Evolutionary conservation across 176 grass and related monocot species (phyloP), one percentile per base, ranked within the genome.

Genomic region (Hordeum vulgare): DNA sequence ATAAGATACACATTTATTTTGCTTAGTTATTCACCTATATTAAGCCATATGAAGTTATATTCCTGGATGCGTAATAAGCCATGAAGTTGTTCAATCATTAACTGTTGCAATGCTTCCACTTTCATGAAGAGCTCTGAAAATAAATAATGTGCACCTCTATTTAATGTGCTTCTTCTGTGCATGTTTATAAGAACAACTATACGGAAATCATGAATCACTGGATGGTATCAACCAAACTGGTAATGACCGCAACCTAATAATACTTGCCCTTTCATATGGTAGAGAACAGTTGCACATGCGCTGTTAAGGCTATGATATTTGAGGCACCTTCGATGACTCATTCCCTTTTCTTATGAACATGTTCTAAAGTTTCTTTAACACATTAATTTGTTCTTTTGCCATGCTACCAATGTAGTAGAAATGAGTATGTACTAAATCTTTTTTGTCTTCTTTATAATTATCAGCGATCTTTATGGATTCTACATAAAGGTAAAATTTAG

Each of bases 131-230:
- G 28, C 20, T 79, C 4, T 37, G 49, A 44, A 67, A 81, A 74
- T 26, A 66, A 34, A 59, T 76, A 45, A 2, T n/a, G 11, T 24
- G 36, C 11, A 11, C 15, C 3, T 73, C n/a, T 73, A 21, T 78
- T 26, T 63, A 13, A 58, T 44, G 12, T 79, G 44, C 36, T 40
- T 39, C 37, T 39, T 39, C 8, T 85, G 21, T 77, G 87, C 41
- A 62, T 62, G n/a, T 85, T 44, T 71, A 56, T 25, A 76, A 70
- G 8, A 76, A 47, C 61, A 73, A 73, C 51, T 29, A n/a, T 29
- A 37, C 77, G 64, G 36, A 61, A 11, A 40, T 63, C 39, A 71
- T 36, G 35, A 72, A 88, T 26, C 41, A 71, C 11, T 54, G 24
- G 1, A 54, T 49, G 57, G 31, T 33, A 29, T 64, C 11, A 56